phyloP scores from a whole-genome alignment of 345 rosid species.

The Eucalyptus tenuipes region DNA sequence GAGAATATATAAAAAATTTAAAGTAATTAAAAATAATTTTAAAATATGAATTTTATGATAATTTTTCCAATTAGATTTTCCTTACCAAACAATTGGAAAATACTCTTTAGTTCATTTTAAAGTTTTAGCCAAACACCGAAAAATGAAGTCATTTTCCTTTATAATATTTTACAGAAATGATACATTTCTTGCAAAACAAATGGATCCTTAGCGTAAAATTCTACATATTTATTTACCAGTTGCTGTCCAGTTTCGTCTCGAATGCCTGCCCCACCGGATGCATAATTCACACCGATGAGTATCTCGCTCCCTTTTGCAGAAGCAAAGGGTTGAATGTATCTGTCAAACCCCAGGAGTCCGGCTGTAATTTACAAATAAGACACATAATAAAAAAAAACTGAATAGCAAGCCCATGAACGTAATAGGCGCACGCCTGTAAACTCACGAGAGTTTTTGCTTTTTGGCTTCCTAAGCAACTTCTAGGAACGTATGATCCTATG shows the following conservation, averaged over 20 bases:
- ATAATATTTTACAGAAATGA: no score
- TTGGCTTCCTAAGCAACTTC: neutral
- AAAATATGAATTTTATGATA: no score
- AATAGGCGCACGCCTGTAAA: neutral
- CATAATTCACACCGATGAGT: conserved; percentile 31
- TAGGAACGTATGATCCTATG: neutral
- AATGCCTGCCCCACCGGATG: conserved; percentile 36
- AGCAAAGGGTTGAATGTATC: conserved; percentile 19
- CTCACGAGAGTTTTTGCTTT: neutral
- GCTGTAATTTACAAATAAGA: conserved; percentile 1
- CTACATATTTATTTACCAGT: neutral
- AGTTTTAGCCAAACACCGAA: no score
- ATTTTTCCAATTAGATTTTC: no score
- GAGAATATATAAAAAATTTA: neutral
- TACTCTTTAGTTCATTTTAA: no score
- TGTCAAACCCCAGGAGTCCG: conserved; percentile 10
- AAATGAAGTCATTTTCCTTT: no score
- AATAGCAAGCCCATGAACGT: neutral
- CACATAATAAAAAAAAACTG: neutral
- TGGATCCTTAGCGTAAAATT: neutral
- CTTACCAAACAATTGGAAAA: no score
- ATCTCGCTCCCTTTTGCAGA: neutral
- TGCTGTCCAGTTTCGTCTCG: conserved; percentile 17
- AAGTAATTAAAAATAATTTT: no score
- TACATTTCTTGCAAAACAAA: no score